Percentiles rank a stretch among this genome's conserved stretches.
phyloP scores from a whole-genome alignment of 1,284 basidiomycete species.

The Somion occarium region DNA sequence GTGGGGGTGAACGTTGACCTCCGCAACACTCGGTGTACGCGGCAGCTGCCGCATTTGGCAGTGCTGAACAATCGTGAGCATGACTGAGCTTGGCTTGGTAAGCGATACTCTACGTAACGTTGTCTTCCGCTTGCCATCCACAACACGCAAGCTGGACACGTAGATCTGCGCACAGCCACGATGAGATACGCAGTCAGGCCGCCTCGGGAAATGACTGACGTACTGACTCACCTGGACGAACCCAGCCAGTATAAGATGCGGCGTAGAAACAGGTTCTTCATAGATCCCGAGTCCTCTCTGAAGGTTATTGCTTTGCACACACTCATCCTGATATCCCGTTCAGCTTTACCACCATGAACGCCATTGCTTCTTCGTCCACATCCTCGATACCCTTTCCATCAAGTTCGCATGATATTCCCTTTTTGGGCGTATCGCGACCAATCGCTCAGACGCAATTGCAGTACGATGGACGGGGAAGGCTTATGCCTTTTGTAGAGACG shows the following conservation, averaged over 20 bases:
- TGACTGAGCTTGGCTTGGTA: neutral
- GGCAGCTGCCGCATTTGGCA: neutral
- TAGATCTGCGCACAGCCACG: neutral
- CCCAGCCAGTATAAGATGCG: too few relatives aligned
- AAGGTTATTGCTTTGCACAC: too few relatives aligned
- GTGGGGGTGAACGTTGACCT: too few relatives aligned
- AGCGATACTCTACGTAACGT: neutral
- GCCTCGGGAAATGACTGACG: neutral
- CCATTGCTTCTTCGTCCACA: constrained; percentile 8
- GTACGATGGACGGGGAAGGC: constrained; percentile 15
- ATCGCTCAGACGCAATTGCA: constrained; percentile 2
- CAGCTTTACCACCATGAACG: constrained; percentile 1
- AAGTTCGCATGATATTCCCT: neutral
- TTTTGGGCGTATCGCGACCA: constrained; percentile 1
- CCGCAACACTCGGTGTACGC: too few relatives aligned
- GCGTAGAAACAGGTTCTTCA: too few relatives aligned
- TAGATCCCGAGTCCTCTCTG: too few relatives aligned
- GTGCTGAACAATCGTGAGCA: neutral
- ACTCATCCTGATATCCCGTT: too few relatives aligned
- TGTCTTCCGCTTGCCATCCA: neutral
- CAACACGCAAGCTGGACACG: neutral
- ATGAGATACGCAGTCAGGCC: neutral
- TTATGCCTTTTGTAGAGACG: constrained; percentile 22
- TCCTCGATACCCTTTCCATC: neutral
- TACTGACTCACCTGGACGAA: neutral